A percentile compares a stretch with the other conserved stretches of the same genome.
phyloP scores from a whole-genome alignment of 2,329 filamentous ascomycete genomes.

The Stemphylium vesicarium region DNA sequence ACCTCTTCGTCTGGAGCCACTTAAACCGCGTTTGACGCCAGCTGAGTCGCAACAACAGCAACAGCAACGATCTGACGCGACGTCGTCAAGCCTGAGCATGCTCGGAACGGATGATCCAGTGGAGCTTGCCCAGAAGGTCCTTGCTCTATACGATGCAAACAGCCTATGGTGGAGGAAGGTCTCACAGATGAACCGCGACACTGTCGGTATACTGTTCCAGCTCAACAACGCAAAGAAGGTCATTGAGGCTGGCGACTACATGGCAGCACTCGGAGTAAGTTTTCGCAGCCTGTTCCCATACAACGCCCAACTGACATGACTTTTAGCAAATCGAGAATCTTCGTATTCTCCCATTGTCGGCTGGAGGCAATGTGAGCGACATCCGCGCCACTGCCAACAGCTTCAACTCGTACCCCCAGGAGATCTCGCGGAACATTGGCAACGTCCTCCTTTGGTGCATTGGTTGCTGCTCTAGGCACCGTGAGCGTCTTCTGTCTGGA shows the following conservation, averaged over 20 bases:
- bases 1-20: slow-evolving; percentile 75
- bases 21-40: slow-evolving; percentile 69
- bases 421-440: slow-evolving; percentile 87
- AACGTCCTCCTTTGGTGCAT: slow-evolving; percentile 95
- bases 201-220: slow-evolving; percentile 64
- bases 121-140: slow-evolving; percentile 67
- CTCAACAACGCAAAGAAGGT: slow-evolving; percentile 67
- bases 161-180: slow-evolving; percentile 67
- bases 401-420: slow-evolving; percentile 78
- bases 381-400: slow-evolving; percentile 82
- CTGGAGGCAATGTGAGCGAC: slow-evolving; percentile 73
- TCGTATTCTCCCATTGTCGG: slow-evolving; percentile 79
- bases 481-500: slow-evolving; percentile 68
- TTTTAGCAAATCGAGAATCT: slow-evolving; percentile 74
- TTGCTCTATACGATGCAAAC: slow-evolving; percentile 66
- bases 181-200: slow-evolving; percentile 62
- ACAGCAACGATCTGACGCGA: slow-evolving; percentile 36
- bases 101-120: slow-evolving; percentile 72
- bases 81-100: slow-evolving; percentile 63
- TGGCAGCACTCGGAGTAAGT: slow-evolving; percentile 69
- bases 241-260: slow-evolving; percentile 65
- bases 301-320: not conserved
- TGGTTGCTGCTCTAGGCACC: slow-evolving; percentile 79
- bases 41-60: slow-evolving; percentile 42
- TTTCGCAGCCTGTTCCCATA: not conserved